Percentiles rank a stretch among this genome's conserved stretches.
phyloP scores from a whole-genome alignment of 2,329 filamentous ascomycete species.

The Aciculosporium take region DNA sequence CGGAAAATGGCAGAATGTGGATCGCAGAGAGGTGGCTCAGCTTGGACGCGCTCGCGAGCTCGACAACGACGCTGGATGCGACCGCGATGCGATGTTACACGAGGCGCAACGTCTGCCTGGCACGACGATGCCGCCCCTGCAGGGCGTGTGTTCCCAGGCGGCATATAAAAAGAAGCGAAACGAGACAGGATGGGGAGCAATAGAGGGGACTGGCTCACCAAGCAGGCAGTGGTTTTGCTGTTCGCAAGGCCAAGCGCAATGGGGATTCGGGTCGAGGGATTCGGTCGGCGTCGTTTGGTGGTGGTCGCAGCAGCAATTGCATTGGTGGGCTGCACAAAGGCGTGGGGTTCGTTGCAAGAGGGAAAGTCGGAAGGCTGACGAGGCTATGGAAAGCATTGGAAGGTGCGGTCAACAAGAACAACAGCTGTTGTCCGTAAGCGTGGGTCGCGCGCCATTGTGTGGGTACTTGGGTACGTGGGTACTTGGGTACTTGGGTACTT shows the following conservation, averaged over 20 bases:
- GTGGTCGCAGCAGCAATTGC: conserved; percentile 5
- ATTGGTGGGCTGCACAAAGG: conserved; percentile 5
- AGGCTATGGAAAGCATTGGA: conserved; percentile 2
- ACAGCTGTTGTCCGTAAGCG: too few relatives aligned
- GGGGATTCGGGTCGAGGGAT: conserved; percentile 7
- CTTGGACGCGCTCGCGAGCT: conserved; percentile 1
- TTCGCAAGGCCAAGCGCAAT: not conserved
- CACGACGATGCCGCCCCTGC: not conserved
- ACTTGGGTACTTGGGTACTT: too few relatives aligned
- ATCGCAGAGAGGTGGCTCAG: not conserved
- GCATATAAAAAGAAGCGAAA: not conserved
- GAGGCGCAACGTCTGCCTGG: conserved; percentile 5
- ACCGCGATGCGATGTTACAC: conserved; percentile 7
- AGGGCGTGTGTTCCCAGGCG: not conserved
- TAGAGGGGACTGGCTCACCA: conserved; percentile 2
- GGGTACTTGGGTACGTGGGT: too few relatives aligned
- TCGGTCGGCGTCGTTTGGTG: conserved; percentile 9
- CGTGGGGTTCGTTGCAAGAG: conserved; percentile 9
- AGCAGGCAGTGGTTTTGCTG: not conserved
- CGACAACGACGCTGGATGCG: conserved; percentile 4
- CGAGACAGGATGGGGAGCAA: not conserved
- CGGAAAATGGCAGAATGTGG: not conserved
- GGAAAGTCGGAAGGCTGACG: conserved; percentile 7
- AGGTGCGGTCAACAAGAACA: not conserved
- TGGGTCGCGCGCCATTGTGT: too few relatives aligned